Evolutionary conservation across 768 basidiomycete species (phyloP), one percentile per base, ranked within the genome.

Genomic region (Lactifluus hygrophoroides): DNA sequence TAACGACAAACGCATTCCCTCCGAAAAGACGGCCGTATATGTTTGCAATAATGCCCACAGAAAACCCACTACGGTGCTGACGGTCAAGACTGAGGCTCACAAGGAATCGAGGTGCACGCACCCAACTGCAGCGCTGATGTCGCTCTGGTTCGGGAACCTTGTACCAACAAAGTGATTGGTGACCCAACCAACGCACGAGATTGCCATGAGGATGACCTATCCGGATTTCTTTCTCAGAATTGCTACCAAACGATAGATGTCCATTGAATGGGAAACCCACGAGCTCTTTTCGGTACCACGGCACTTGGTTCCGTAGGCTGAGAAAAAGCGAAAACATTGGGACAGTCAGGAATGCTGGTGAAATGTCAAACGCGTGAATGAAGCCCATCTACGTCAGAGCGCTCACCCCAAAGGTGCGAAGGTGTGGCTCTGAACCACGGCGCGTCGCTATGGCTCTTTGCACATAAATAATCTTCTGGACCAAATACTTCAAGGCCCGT

Each of bases 121-220:
- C 76, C 85, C 90, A 56, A 89, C 79, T 2, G 88, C 88, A 6
- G 88, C 85, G 28, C 80, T 84, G 67, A 93, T 85, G 68, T 94
- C 89, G 56, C 77, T 79, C 69, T 89, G 85, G 60, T 80, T 79
- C 34, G 74, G 73, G 68, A 90, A 89, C 67, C 77, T 78, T 28
- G 68, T 70, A 1, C 78, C 73, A 3, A 82, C 80, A 70, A 85
- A 88, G 67, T 88, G 83, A 69, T 91, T 94, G 42, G 81, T 83
- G 14, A 81, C 79, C 88, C 89, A 93, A 0, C 90, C 90, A 19
- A 81, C 71, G 56, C 77, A 84, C 2, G 88, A 73, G 54, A 89
- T 82, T 6, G 71, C 67, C 16, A 90, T 75, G 60, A 80, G 75
- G n/a, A 86, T 66, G 13, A 72, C 55, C 78, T 80, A n/a, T 25